A percentile compares a stretch with the other conserved stretches of the same genome.
Conservation (phyloP, 2,329 filamentous ascomycete species). For the Pseudocercospora pini-densiflorae region DNA sequence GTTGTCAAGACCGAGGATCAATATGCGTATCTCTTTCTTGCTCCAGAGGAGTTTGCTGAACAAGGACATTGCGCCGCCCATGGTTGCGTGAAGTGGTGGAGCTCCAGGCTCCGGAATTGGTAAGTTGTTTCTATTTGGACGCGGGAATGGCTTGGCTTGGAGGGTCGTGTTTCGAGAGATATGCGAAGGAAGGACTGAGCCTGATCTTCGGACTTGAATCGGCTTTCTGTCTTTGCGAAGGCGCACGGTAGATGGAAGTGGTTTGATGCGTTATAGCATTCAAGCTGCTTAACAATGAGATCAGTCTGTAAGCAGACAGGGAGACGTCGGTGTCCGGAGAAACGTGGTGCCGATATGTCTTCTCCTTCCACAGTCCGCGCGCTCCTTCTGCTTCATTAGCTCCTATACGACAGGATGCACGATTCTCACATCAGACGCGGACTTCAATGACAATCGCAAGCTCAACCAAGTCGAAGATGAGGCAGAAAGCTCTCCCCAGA, state of each 20-base stretch:
- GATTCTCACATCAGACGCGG: too few relatives aligned
- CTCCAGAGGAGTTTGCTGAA: slow-evolving; percentile 77
- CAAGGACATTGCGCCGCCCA: slow-evolving; percentile 62
- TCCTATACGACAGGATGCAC: neutral
- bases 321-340: neutral
- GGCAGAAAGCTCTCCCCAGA: too few relatives aligned
- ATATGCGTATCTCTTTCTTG: slow-evolving; percentile 97
- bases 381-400: too few relatives aligned
- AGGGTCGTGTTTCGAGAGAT: neutral
- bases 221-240: neutral
- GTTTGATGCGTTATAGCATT: neutral
- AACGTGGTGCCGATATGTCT: neutral
- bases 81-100: slow-evolving; percentile 38
- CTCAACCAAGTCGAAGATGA: too few relatives aligned
- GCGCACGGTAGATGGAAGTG: neutral
- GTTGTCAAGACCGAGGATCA: slow-evolving; percentile 77
- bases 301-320: neutral
- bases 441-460: too few relatives aligned
- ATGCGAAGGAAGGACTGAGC: neutral
- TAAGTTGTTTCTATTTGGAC: neutral
- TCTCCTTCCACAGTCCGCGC: neutral
- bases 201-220: neutral
- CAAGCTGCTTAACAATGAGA: neutral
- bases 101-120: slow-evolving; percentile 18
- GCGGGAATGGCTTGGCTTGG: neutral